phyloP scores from a whole-genome alignment of 306 rosid genomes.

The Lagenaria siceraria region DNA sequence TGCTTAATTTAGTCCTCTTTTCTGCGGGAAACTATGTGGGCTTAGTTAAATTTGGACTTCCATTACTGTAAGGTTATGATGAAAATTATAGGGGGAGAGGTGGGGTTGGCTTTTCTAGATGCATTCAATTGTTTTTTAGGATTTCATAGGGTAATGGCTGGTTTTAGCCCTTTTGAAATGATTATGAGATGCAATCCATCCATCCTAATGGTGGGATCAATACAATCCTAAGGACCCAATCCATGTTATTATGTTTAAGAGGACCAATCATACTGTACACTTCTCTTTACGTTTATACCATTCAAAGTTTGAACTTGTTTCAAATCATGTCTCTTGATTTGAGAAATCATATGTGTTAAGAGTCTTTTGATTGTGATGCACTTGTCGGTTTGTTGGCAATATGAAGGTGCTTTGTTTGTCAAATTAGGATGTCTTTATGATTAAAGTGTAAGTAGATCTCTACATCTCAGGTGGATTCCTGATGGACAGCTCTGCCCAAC shows the following conservation, averaged over 20 bases:
- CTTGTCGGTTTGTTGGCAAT: background rate
- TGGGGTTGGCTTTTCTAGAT: too few species aligned
- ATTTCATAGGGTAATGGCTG: background rate
- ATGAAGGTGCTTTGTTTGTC: background rate
- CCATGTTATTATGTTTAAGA: background rate
- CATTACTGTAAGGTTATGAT: too few species aligned
- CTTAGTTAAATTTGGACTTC: background rate
- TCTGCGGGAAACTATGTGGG: background rate
- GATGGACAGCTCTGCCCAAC: conserved; percentile 93
- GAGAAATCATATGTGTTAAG: background rate
- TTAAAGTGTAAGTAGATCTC: background rate
- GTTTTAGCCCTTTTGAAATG: background rate
- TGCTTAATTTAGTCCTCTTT: background rate
- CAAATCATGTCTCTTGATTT: background rate
- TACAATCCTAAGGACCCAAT: background rate
- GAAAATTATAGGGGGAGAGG: too few species aligned
- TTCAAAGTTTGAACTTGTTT: background rate
- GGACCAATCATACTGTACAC: background rate
- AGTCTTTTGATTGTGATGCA: background rate
- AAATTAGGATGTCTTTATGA: background rate
- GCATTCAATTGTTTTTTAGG: background rate
- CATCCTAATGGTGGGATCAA: background rate
- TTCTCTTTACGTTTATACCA: too few species aligned
- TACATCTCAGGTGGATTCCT: conserved; percentile 77
- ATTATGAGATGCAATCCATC: background rate